Evolutionary conservation across 2,329 filamentous ascomycete genomes (phyloP), one percentile per base, ranked within the genome.

Genomic region (Hymenoscyphus linearis): DNA sequence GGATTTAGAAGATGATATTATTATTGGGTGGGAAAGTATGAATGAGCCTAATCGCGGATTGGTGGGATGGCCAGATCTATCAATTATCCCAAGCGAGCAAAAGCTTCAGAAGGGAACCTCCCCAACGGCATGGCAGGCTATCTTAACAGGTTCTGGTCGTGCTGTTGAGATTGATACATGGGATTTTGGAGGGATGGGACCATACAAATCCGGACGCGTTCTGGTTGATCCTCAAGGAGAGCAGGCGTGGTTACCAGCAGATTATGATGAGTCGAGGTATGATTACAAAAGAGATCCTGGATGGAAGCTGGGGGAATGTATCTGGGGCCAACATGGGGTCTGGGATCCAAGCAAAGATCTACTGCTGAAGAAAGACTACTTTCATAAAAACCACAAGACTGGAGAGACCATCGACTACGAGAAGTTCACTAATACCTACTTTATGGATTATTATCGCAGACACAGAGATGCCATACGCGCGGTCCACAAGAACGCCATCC

Each of bases 291-390:
- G 95, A 66, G 91, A 96, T 71, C 82, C 89, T 0, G 87, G 81
- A 7, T 99, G 95, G 95, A 93, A 88, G 73, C 78, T 99, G 18
- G 95, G 95, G n/a, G 86, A 96, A 74, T 98, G 95, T 71, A 74
- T 99, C 47, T 99, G 95, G 95, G 93, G 95, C 3, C 93, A 97
- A 71, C 93, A 99, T 74, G 93, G 93, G 1, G 85, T 99, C 5
- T 99, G 95, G 95, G 91, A 99, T 71, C 87, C 89, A 5, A 77
- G 80, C 3, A 89, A 83, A 2, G 92, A 97, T 72, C 85, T 83
- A 0, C 77, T 99, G 4, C 75, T 96, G 61, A 85, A 84, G 67
- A 96, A 93, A 69, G 86, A 96, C 73, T 97, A 98, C 74, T 99
- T 99, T 71, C 82, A 85, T 9, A 90, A 87, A 68, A 85, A 90